Percentiles rank a stretch among this genome's conserved stretches.
Evolutionary conservation across 2,329 filamentous ascomycete species (phyloP).

Genomic region (Neonectria ditissima): DNA sequence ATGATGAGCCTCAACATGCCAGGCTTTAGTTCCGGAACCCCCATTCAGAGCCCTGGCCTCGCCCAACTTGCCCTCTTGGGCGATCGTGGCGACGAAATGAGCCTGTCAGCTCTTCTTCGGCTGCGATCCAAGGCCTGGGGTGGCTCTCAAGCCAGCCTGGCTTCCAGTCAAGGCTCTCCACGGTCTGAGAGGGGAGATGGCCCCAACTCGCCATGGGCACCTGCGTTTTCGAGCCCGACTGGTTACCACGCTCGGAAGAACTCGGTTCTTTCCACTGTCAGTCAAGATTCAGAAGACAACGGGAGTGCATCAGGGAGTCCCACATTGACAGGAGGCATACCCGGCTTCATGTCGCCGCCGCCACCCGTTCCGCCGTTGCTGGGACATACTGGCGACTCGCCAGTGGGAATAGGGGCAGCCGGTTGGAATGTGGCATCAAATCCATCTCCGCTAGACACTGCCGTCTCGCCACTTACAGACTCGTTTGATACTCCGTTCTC

Average conservation of each 20-base stretch:
- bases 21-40: constrained; percentile 56
- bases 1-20: constrained; percentile 76
- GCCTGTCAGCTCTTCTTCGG: constrained; percentile 76
- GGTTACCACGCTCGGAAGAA: constrained; percentile 59
- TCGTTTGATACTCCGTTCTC: constrained; percentile 32
- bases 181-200: constrained; percentile 62
- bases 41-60: constrained; percentile 76
- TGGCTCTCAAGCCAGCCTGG: constrained; percentile 80
- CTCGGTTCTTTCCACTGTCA: constrained; percentile 62
- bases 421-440: constrained; percentile 24
- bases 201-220: constrained; percentile 56
- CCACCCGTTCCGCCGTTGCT: constrained; percentile 37
- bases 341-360: constrained; percentile 45
- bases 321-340: constrained; percentile 59
- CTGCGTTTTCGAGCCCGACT: constrained; percentile 38
- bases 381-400: constrained; percentile 25
- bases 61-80: constrained; percentile 79
- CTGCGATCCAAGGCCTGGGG: constrained; percentile 83
- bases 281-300: constrained; percentile 59
- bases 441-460: constrained; percentile 28
- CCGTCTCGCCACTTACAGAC: constrained; percentile 38
- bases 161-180: constrained; percentile 64
- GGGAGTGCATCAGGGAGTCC: constrained; percentile 62
- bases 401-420: constrained; percentile 27
- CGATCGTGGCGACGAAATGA: constrained; percentile 73